Conservation (phyloP, 2,329 filamentous ascomycete species). For the Neurospora sp. region DNA sequence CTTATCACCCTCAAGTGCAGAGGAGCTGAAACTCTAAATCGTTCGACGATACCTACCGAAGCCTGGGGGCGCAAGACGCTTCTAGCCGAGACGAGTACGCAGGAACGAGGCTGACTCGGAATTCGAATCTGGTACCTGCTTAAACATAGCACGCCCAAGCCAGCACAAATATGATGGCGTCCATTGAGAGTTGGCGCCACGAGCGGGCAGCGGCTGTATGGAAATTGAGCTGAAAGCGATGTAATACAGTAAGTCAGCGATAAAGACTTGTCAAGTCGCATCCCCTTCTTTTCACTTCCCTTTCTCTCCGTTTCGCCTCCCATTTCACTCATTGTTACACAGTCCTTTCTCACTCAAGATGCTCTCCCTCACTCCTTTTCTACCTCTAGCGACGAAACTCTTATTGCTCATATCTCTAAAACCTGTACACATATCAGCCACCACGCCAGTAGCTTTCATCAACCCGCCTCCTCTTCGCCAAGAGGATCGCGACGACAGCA, state of each 20-base stretch:
- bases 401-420: not conserved
- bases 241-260: not conserved
- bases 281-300: not conserved
- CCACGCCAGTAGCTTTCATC: not conserved
- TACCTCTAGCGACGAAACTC: no score
- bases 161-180: not conserved
- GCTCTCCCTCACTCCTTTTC: not conserved
- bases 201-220: not conserved
- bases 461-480: not conserved
- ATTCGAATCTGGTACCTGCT: not conserved
- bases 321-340: not conserved
- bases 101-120: not conserved
- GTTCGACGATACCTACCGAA: not conserved
- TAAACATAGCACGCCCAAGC: not conserved
- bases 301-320: not conserved
- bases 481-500: not conserved
- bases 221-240: not conserved
- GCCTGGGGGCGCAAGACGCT: not conserved
- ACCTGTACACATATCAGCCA: not conserved
- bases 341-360: not conserved
- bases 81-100: not conserved
- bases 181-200: not conserved
- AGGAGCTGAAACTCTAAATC: not conserved
- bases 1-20: not conserved
- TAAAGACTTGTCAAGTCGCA: not conserved